A percentile compares a stretch with the other conserved stretches of the same genome.
phyloP scores from a whole-genome alignment of 148 eudicot genomes.

The Rhododendron griersonianum region DNA sequence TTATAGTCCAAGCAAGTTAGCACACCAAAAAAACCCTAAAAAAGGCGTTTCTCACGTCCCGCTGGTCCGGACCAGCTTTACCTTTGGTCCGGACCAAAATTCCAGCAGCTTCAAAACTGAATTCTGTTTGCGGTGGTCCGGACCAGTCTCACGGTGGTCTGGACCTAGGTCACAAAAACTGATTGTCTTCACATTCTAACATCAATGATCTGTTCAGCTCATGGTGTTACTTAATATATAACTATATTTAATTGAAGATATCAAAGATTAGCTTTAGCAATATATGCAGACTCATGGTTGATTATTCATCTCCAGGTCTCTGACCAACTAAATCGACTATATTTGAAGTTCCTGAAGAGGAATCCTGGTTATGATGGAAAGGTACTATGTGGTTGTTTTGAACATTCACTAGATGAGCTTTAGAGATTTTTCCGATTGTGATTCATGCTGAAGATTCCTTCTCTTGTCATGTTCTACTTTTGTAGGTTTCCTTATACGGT shows the following conservation, averaged over 20 bases:
- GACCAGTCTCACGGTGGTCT: too few species aligned
- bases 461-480: not conserved
- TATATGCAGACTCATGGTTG: not conserved
- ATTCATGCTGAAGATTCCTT: conserved; percentile 4
- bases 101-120: too few species aligned
- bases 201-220: not conserved
- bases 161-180: too few species aligned
- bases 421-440: not conserved
- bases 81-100: too few species aligned
- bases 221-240: not conserved
- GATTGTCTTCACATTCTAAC: too few species aligned
- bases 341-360: conserved; percentile 81
- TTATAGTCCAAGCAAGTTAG: too few species aligned
- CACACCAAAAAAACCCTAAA: too few species aligned
- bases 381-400: conserved; percentile 39
- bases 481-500: conserved; percentile 89
- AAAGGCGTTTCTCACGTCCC: too few species aligned
- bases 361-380: conserved; percentile 98
- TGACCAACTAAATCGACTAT: conserved; percentile 74
- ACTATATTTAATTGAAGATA: not conserved
- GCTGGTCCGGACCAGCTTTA: too few species aligned
- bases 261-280: not conserved
- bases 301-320: conserved; percentile 58
- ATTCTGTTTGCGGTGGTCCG: too few species aligned
- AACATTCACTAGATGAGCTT: not conserved